Base-by-base conservation (phyloP, 306 rosid genomes). In the Neltuma alba region DNA sequence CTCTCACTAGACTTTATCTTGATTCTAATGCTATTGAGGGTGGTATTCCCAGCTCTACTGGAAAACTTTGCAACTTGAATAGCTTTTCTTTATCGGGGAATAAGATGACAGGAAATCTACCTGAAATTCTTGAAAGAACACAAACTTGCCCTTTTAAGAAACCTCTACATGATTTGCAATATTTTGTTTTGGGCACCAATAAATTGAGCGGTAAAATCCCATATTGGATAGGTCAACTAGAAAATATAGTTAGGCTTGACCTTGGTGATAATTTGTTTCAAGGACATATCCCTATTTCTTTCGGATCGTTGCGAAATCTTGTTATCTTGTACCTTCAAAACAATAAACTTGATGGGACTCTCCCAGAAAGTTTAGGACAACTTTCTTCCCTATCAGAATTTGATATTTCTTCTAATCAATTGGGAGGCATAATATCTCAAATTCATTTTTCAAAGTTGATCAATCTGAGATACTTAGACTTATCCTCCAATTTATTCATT, bases 401-500 rank as follows among this genome's bases (percentile, higher is more conserved):
- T 2, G 82, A 83, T 81, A 85, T 89, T 68, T 85, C 90, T 37
- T 83, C 18, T 78, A 89, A 85, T 70, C 86, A 85, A 5, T 81
- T 89, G 61, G 58, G 54, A 11, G 88, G 92, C 23, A 41, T 44
- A 31, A 21, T 89, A 16, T 76, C 76, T 25, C 85, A 89, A 74
- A 18, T 62, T 34, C 89, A 83, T 71, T 87, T 89, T 74, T 67
- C 27, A 28, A 71, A 76, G 68, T 70, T 79, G 37, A 65, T 47
- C 33, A 70, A 81, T 62, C 16, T 89, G 68, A 44, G 11, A 27
- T 0, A 2, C 27, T 44, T 85, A 31, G 0, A 1, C 7, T 28
- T 89, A 45, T 79, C 82, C 44, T 83, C 72, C 38, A 89, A 83
- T 76, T 87, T 87, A 34, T 70, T 89, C 14, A 64, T 27, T 44